phyloP scores from a whole-genome alignment of 176 grass and related monocot genomes.

The Oryza coarctata region DNA sequence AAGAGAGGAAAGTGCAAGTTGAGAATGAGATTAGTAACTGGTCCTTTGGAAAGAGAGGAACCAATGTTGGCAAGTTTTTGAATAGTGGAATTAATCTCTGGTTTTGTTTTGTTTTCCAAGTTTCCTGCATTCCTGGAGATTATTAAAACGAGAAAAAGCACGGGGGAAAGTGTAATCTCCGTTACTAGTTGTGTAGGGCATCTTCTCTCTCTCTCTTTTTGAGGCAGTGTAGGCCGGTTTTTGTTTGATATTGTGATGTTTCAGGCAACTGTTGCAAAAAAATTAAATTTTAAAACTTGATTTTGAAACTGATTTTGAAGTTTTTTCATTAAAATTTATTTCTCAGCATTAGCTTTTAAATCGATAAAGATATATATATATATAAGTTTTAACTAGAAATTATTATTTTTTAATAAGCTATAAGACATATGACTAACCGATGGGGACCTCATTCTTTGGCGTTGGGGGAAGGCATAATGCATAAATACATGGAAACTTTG shows the following conservation, averaged over 20 bases:
- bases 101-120: not conserved
- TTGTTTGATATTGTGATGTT: constrained; percentile 2
- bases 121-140: constrained; percentile 15
- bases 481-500: not conserved
- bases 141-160: not conserved
- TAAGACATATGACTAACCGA: too few relatives aligned
- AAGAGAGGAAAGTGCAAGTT: not conserved
- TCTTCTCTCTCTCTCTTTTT: not conserved
- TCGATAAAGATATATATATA: too few relatives aligned
- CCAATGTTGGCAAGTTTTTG: not conserved
- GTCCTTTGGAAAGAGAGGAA: constrained; percentile 2
- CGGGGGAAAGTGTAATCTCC: not conserved
- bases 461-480: too few relatives aligned
- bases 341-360: too few relatives aligned
- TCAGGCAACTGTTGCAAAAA: too few relatives aligned
- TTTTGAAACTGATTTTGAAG: too few relatives aligned
- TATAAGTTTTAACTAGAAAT: too few relatives aligned
- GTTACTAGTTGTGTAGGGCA: not conserved
- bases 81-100: not conserved
- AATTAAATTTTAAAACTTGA: too few relatives aligned
- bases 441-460: too few relatives aligned
- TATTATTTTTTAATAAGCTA: too few relatives aligned
- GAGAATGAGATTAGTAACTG: not conserved
- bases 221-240: constrained; percentile 25
- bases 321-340: too few relatives aligned